Evolutionary conservation across 2,329 filamentous ascomycete genomes (phyloP).

Genomic region (Xylogone sp.): DNA sequence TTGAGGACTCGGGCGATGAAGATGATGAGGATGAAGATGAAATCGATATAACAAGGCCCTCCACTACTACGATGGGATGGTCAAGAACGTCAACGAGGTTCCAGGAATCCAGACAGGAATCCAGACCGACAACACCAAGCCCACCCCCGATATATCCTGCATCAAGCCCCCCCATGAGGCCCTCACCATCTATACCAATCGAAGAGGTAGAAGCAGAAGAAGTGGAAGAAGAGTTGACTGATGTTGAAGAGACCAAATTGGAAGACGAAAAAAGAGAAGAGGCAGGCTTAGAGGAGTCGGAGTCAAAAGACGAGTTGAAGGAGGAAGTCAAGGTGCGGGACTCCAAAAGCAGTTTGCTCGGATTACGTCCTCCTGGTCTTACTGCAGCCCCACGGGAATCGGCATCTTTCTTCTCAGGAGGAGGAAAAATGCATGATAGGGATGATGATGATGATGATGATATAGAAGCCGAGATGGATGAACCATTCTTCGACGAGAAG

Average conservation of each 20-base stretch:
- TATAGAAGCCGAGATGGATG: conserved; percentile 10
- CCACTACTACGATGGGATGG: not conserved
- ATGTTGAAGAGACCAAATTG: not conserved
- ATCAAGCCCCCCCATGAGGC: not conserved
- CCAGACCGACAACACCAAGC: not conserved
- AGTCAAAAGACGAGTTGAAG: not conserved
- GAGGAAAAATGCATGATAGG: conserved; percentile 35
- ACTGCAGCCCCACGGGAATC: conserved; percentile 32
- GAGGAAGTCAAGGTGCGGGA: not conserved
- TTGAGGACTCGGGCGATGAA: conserved; percentile 47
- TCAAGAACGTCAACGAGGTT: conserved; percentile 4
- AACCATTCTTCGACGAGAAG: conserved; percentile 10
- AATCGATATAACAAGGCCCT: conserved; percentile 11
- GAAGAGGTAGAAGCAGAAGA: not conserved
- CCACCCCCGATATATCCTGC: not conserved
- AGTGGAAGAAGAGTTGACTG: not conserved
- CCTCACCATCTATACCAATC: not conserved
- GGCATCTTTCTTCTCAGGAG: conserved; percentile 33
- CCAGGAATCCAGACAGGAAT: no score
- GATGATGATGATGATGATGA: conserved; percentile 6
- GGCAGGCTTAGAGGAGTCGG: no score
- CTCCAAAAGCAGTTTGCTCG: not conserved
- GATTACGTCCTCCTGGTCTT: not conserved
- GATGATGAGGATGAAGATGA: conserved; percentile 36
- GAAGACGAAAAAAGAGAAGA: no score